A percentile compares a stretch with the other conserved stretches of the same genome.
Evolutionary conservation across 192 early-diverging fungal genomes (phyloP).

Genomic region (Linnemannia elongata): DNA sequence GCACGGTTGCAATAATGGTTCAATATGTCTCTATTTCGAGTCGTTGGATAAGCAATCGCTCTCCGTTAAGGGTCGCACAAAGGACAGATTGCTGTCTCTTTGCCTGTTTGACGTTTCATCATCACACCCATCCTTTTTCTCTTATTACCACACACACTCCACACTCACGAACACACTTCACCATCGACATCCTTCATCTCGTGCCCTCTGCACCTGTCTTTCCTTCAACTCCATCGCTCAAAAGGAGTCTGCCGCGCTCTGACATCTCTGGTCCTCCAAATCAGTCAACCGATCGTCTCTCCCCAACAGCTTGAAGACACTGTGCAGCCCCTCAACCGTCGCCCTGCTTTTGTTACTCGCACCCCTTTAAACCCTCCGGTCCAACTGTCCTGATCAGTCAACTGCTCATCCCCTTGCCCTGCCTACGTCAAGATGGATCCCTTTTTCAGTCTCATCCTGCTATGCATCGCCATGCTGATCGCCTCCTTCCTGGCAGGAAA

Average conservation of each 20-base stretch:
- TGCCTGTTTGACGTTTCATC: not conserved
- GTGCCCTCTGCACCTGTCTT: not conserved
- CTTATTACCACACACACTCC: not conserved
- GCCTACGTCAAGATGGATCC: constrained; percentile 59
- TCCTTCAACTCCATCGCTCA: not conserved
- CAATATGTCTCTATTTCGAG: not conserved
- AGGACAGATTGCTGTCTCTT: not conserved
- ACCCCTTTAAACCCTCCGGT: not conserved
- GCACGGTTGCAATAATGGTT: not conserved
- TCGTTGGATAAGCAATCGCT: not conserved
- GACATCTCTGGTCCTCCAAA: not conserved
- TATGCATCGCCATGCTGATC: constrained; percentile 82
- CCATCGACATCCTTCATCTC: not conserved
- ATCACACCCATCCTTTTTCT: not conserved
- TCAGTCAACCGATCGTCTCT: not conserved
- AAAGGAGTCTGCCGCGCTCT: not conserved
- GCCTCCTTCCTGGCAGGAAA: constrained; percentile 91
- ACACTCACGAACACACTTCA: not conserved
- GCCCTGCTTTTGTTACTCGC: not conserved
- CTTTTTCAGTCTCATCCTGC: constrained; percentile 72
- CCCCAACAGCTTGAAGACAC: not conserved
- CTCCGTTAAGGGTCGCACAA: not conserved
- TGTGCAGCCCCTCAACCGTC: no score
- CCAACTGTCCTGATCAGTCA: not conserved
- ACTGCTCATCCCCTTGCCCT: not conserved